Base-by-base conservation (phyloP, 1,284 basidiomycete genomes). In the Leccinum solheimii region DNA sequence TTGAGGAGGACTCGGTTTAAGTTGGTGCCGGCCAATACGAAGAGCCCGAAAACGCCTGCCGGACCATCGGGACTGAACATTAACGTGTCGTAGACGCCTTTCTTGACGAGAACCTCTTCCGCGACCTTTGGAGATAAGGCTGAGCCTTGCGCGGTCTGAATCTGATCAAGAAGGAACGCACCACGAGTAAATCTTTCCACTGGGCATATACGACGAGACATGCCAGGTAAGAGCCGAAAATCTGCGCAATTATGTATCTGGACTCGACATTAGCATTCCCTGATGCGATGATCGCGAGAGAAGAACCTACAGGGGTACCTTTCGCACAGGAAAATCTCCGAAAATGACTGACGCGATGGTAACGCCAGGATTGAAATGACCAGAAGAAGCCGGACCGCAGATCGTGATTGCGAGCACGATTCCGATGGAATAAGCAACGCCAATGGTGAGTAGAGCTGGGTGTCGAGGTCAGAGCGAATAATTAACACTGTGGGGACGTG, bases 181-280 rank as follows among this genome's bases (percentile, higher is more conserved):
- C 76, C 51, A 76, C 65, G 43, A 90, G 77, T 38, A 84, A 63
- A 40, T 80, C 77, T 62, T 82, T 80, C 79, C 85, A 90, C 69
- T 90, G 86, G 4, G 79, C 78, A 69, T 90, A 88, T 48, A 86
- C 70, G 32, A 87, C 63, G 27, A 86, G 70, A 60, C 81, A 83
- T 0, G 85, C 87, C 64, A 90, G 70, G 67, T 85, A 90, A 19
- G 81, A 82, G 14, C 87, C 88, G 5, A 88, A 62, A 60, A 87
- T 80, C 68, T 90, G 88, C 1, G 85, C 81, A 11, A 83, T 59
- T 58, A 90, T 85, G 66, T 87, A 89, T 70, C 87, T 87, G 60
- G 10, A 32, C 55, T 45, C 13, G 10, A 30, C 10, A 13, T 67
- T 38, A 64, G 64, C 53, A 55, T 56, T 55, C 16, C 27, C 32